These are phyloP conservation scores for Saitozyma sp. DNA, from an alignment of 768 basidiomycete species.

Conservation along the genomic window DNA sequence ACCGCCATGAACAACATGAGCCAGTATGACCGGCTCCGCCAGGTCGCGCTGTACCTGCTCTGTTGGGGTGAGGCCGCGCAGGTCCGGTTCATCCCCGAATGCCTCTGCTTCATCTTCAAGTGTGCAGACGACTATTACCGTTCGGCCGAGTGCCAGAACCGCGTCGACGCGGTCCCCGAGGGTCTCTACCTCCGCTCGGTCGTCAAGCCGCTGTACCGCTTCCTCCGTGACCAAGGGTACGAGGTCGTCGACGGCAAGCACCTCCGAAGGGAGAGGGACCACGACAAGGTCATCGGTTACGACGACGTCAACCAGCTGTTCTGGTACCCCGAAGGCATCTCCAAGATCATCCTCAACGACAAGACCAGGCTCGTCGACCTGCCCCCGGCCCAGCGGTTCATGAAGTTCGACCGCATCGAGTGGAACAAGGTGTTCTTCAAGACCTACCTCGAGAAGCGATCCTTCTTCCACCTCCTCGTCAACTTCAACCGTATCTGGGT, in stretches of 20 bases:
- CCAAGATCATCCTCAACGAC: slow-evolving; percentile 81
- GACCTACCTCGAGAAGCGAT: slow-evolving; percentile 96
- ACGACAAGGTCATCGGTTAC: slow-evolving; percentile 92
- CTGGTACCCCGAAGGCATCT: slow-evolving; percentile 99
- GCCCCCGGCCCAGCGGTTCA: slow-evolving; percentile 86
- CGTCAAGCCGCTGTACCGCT: slow-evolving; percentile 90
- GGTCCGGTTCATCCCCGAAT: slow-evolving; percentile 93
- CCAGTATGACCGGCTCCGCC: slow-evolving; percentile 93
- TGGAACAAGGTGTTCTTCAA: slow-evolving; percentile 98
- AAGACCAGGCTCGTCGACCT: slow-evolving; percentile 90
- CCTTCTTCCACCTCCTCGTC: slow-evolving; percentile 93
- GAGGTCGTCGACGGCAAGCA: slow-evolving; percentile 95
- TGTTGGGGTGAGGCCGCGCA: slow-evolving; percentile 99
- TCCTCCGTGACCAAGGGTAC: slow-evolving; percentile 96
- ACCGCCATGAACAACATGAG: slow-evolving; percentile 99
- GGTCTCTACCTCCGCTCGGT: slow-evolving; percentile 90
- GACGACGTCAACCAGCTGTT: slow-evolving; percentile 99
- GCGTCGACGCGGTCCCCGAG: slow-evolving; percentile 87
- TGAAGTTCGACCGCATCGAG: slow-evolving; percentile 94
- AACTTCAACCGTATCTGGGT: slow-evolving; percentile 99
- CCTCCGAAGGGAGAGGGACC: slow-evolving; percentile 87
- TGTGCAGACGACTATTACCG: slow-evolving; percentile 99
- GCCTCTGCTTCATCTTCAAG: slow-evolving; percentile 99
- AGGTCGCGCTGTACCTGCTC: slow-evolving; percentile 90
- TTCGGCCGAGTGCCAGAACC: slow-evolving; percentile 93